Conservation (phyloP, 1,139 yeast genomes). For the Debaryomyces singareniensis region DNA sequence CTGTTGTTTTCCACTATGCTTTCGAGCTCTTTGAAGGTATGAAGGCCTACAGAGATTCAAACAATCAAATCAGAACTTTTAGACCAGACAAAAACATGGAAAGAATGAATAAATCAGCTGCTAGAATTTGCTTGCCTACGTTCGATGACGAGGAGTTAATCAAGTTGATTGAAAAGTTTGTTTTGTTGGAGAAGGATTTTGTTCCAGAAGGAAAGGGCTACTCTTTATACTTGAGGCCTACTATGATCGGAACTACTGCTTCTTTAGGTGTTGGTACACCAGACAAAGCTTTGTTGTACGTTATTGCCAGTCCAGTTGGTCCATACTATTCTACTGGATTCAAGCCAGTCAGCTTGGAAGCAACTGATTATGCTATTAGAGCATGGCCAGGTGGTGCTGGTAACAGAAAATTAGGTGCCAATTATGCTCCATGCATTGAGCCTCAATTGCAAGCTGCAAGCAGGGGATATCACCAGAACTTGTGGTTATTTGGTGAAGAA, state of each 20-base stretch:
- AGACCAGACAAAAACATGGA: constrained; percentile 89
- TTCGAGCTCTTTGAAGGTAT: constrained; percentile 95
- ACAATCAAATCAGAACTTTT: constrained; percentile 72
- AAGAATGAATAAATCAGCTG: constrained; percentile 84
- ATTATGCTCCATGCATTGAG: constrained; percentile 89
- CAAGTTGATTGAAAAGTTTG: constrained; percentile 68
- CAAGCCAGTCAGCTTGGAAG: constrained; percentile 90
- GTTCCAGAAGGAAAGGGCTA: constrained; percentile 84
- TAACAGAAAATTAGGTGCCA: constrained; percentile 92
- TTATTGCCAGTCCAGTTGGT: constrained; percentile 93
- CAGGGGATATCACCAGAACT: constrained; percentile 88
- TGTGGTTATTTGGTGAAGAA: constrained; percentile 93
- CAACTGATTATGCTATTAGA: constrained; percentile 90
- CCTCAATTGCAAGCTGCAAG: constrained; percentile 86
- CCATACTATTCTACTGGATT: constrained; percentile 88
- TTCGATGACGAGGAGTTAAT: constrained; percentile 75
- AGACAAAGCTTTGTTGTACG: constrained; percentile 69
- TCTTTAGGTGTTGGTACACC: constrained; percentile 83
- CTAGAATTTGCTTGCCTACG: constrained; percentile 78
- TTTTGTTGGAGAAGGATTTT: constrained; percentile 64
- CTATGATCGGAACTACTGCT: constrained; percentile 85
- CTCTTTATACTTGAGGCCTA: constrained; percentile 89
- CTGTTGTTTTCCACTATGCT: constrained; percentile 88
- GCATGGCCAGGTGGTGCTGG: constrained; percentile 99
- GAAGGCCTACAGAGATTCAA: constrained; percentile 78